Evolutionary conservation across 352 stramenopile species (phyloP), one percentile per base, ranked within the genome.

Genomic region (Pythium biforme): DNA sequence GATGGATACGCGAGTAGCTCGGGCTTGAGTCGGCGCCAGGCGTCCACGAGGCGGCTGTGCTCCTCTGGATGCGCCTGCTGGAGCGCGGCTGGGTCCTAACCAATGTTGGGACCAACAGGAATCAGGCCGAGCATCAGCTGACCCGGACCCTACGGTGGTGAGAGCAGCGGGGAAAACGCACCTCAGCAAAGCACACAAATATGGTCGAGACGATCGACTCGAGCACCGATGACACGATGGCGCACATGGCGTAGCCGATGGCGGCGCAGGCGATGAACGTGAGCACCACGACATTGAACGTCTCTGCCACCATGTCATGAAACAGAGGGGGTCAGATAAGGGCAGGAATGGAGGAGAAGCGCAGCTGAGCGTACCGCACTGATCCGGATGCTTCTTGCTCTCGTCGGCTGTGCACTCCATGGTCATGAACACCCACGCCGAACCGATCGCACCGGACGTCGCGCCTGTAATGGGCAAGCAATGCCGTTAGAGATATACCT

Each of bases 161-260:
- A 56, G 4, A 45, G 19, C n/a, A n/a, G n/a, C n/a, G 46, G 9
- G 37, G 14, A 49, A 40, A 39, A 37, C 77, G 51, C 62, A 95
- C 86, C 79, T 91, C 81, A 17, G 86, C 86, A 67, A 95, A 94
- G 69, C 86, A 94, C 26, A 95, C 85, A 58, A 92, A 95, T 61
- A 95, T 89, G 22, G 86, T 95, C 29, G 82, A 72, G 17, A 95
- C 86, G 50, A 92, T 88, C 39, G 79, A 91, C 66, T 95, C 86
- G 40, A 95, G 64, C 27, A 94, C 81, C 9, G 84, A 90, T 49
- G 84, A 94, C 58, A 94, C 76, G 58, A 92, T 88, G 40, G 80
- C 76, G 58, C 83, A 95, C 83, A 95, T 94, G 45, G 84, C 81
- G 60, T 92, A 95, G 25, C 84, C 84, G 55, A 94, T 87, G 23